These are phyloP conservation scores for Gautieria morchelliformis DNA, from an alignment of 768 basidiomycete genomes.

Conservation along the genomic window DNA sequence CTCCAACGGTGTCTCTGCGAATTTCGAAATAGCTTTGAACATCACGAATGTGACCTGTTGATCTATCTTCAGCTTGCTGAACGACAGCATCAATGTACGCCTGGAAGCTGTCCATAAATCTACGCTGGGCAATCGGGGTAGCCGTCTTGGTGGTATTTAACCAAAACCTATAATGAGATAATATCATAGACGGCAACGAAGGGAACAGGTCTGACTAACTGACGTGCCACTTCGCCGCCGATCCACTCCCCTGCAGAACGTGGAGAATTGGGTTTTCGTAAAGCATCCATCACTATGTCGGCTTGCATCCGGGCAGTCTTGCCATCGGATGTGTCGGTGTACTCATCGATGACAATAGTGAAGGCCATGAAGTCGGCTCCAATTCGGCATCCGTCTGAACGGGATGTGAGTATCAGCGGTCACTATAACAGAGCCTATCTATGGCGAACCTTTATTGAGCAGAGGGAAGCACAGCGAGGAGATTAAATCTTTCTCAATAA, in stretches of 20 bases:
- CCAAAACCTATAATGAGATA: constrained; percentile 2
- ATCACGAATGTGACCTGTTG: constrained; percentile 9
- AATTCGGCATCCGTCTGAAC: constrained; percentile 22
- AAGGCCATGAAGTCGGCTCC: constrained; percentile 43
- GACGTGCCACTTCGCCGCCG: constrained; percentile 26
- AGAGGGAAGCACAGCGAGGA: constrained; percentile 30
- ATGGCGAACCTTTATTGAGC: constrained; percentile 22
- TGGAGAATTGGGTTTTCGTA: constrained; percentile 27
- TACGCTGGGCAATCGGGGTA: neutral
- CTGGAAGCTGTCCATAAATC: constrained; percentile 16
- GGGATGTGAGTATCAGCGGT: neutral
- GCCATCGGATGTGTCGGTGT: constrained; percentile 31
- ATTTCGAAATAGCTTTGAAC: constrained; percentile 17
- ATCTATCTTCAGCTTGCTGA: constrained; percentile 18
- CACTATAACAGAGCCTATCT: too few relatives aligned
- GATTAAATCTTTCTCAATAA: constrained; percentile 23
- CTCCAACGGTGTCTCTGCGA: constrained; percentile 19
- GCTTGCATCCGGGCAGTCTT: constrained; percentile 18
- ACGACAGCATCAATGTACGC: constrained; percentile 17
- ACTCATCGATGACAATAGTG: constrained; percentile 41
- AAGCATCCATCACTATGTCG: constrained; percentile 29
- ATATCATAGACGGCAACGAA: neutral
- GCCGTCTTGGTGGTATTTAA: neutral
- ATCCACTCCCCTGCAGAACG: constrained; percentile 28
- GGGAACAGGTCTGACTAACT: neutral